Base-by-base conservation (phyloP, 2,329 filamentous ascomycete species). In the Metarhizium humberi region DNA sequence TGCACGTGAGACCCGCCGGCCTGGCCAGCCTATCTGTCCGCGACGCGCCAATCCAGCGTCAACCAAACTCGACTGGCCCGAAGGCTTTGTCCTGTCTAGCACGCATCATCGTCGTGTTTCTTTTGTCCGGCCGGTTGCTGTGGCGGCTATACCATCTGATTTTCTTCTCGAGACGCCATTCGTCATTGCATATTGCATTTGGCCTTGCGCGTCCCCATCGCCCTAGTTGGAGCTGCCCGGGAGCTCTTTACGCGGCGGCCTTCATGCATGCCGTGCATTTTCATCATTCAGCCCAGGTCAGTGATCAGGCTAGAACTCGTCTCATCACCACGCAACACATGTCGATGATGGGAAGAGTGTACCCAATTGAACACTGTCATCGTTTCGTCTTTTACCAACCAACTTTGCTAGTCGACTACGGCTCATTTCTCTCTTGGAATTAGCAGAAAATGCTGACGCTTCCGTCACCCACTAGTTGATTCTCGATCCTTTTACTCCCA, bases 31-130 rank as follows among this genome's bases (percentile, higher is more conserved):
- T 40, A 32, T 4, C 49, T 50, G 50, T 52, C 58, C 57, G 55
- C 56, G 57, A 60, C 58, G 57, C 51, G 53, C 53, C n/a, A 18
- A 58, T 55, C 53, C 29, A 52, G 45, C n/a, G 25, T 29, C 45
- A 48, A 29, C 36, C 50, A 52, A 57, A 51, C 50, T 57, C 45
- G 32, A 56, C 55, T 36, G 50, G 16, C 47, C 42, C 49, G 34
- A 40, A 50, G 42, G 25, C 34, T 48, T 20, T 50, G 56, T 52
- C 55, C 42, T 53, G 46, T 47, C 47, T 16, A 50, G 47, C 50
- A 25, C 45, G 42, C 50, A 55, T 56, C 53, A 40, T 29, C 49
- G 53, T 25, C 54, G 47, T 52, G 32, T 46, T 46, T 52, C 11
- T 38, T 42, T 46, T 49, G 51, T 20, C 50, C 47, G 47, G 30